Percentiles rank a stretch among this genome's conserved stretches.
Conservation (phyloP, 192 early-diverging fungal species). For the Entomortierella chlamydospora region DNA sequence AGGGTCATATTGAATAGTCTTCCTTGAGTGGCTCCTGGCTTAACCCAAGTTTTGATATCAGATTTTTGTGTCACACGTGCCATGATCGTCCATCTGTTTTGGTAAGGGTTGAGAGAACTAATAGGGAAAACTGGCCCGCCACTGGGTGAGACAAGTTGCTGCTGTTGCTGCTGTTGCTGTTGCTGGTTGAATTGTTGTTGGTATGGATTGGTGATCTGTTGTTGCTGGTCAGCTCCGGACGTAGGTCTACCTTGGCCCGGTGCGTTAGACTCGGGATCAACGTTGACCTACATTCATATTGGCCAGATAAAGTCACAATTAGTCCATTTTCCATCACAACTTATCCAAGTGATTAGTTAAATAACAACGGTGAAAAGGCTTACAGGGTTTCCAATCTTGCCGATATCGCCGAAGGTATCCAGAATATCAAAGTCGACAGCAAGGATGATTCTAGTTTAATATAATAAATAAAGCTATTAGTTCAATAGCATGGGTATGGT, state of each 20-base stretch:
- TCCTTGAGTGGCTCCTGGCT: conserved; percentile 76
- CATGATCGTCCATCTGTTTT: conserved; percentile 88
- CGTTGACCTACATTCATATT: too few species aligned
- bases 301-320: neutral
- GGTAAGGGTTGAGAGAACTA: conserved; percentile 52
- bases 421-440: conserved; percentile 63
- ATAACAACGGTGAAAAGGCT: neutral
- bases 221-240: conserved; percentile 26
- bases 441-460: conserved; percentile 37
- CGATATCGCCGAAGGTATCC: conserved; percentile 26
- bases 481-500: neutral
- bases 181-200: conserved; percentile 20
- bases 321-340: too few species aligned
- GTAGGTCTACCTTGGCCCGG: conserved; percentile 5
- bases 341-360: too few species aligned
- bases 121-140: conserved; percentile 35
- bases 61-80: conserved; percentile 90
- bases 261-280: neutral
- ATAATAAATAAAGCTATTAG: neutral
- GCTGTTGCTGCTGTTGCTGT: conserved; percentile 30
- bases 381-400: conserved; percentile 42
- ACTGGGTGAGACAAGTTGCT: conserved; percentile 14
- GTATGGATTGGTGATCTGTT: conserved; percentile 37
- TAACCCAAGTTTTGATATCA: conserved; percentile 84
- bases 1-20: conserved; percentile 91